Evolutionary conservation across 108 stramenopile genomes (phyloP), one percentile per base, ranked within the genome.

Genomic region (Nannochloropsis granulata): DNA sequence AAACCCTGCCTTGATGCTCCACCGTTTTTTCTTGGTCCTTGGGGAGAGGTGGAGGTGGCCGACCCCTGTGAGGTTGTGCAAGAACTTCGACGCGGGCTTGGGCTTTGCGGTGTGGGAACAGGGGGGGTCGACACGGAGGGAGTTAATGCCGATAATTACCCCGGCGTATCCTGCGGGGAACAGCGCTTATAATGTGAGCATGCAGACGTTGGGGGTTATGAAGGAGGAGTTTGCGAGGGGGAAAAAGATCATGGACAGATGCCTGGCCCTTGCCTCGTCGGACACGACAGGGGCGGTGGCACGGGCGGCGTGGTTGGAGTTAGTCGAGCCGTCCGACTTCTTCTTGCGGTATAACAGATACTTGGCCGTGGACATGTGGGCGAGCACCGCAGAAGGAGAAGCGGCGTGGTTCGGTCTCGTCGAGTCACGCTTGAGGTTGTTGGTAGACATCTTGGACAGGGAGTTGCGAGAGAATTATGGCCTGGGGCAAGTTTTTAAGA

Each of bases 161-260:
- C 98, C 98, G 3, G 95, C 94, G 25, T 98, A 96, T 89, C 98
- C 98, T 13, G 90, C 93, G 45, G 96, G 96, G 96, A 97, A 97
- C 89, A 95, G 95, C 14, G 91, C 95, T 12, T 96, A 97, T 92
- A 98, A 96, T 88, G 95, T 98, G 43, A 94, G 93, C 25, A 84
- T 93, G 85, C 94, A 94, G 16, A 95, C 95, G 85, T 87, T 94
- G 56, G 91, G 94, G 43, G 87, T 94, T 26, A 93, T 97, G 44
- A 88, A 88, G 44, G 89, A 92, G n/a, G 95, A 96, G 88, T 82
- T 94, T 43, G 81, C 80, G 14, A 79, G 90, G 34, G 94, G 93
- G 19, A 85, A 83, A 42, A 83, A 92, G 45, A 81, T 93, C 83
- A 79, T 85, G n/a, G 89, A 90, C 12, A 79, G 94, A 44, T 93